Evolutionary conservation across 108 stramenopile species (phyloP), one percentile per base, ranked within the genome.

Genomic region (Bacterosira constricta): DNA sequence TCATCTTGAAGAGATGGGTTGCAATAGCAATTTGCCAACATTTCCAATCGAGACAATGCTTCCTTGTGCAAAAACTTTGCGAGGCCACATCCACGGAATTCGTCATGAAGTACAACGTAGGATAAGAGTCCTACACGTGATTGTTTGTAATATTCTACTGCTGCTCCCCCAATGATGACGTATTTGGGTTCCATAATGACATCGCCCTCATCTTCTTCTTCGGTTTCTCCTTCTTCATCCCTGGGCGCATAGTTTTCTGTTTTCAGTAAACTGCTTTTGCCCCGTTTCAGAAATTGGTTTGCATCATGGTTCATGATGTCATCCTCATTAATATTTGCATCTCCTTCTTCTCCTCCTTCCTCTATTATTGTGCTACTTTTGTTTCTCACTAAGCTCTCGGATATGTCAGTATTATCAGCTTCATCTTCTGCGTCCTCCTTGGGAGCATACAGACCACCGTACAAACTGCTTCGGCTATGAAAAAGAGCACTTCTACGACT

Each of bases 61-160:
- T 83, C 75, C 18, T 71, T 70, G 18, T 86, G 82, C 30, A 86
- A 66, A 21, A 41, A 8, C 20, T 37, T 46, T 7, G 71, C 46
- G 38, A 83, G 65, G 26, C 85, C 85, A 17, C 69, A 47, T 27
- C 75, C 79, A 30, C 85, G 82, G 37, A 66, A 83, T 32, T 71
- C 62, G 31, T 56, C 52, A 18, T 58, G n/a, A 42, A 83, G 69
- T 20, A 80, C 78, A 50, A 86, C 56, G 47, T 86, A 86, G 11
- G 82, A 83, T 29, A 86, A 36, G 30, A 86, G 59, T 0, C 85
- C 85, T 1, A 83, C 79, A 23, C 67, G 75, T 4, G 85, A 65
- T 50, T 80, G 56, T 45, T 67, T 70, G 61, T 86, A 86, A 52
- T 86, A 86, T 67, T 86, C 82, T 36, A 83, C 66, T 37, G 84